These are phyloP conservation scores for Reutealis trisperma DNA, from an alignment of 345 rosid species.

Conservation along the genomic window DNA sequence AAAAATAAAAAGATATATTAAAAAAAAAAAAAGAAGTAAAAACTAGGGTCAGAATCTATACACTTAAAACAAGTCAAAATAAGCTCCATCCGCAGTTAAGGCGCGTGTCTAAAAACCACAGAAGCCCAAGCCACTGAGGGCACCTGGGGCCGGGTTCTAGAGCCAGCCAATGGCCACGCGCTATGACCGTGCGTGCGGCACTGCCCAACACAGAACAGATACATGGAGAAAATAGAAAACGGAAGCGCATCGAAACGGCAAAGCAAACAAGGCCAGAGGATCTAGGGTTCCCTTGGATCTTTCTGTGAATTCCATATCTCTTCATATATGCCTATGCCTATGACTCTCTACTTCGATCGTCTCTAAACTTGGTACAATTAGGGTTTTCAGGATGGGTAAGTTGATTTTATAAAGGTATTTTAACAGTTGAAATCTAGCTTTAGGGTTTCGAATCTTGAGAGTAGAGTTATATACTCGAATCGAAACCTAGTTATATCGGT, in stretches of 20 bases:
- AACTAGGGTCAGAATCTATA: slow-evolving; percentile 15
- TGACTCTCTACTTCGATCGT: slow-evolving; percentile 1
- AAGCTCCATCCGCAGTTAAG: slow-evolving; percentile 9
- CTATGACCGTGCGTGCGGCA: slow-evolving; percentile 2
- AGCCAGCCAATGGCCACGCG: slow-evolving; percentile 5
- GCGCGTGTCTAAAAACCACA: slow-evolving; percentile 25
- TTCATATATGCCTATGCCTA: neutral
- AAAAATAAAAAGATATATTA: neutral
- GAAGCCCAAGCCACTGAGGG: neutral
- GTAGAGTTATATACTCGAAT: neutral
- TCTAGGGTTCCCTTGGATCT: slow-evolving; percentile 67
- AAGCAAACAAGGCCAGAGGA: slow-evolving; percentile 39
- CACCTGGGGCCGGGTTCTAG: neutral
- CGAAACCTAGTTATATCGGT: slow-evolving; percentile 14
- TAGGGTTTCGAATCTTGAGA: slow-evolving; percentile 25
- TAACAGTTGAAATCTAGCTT: slow-evolving; percentile 14
- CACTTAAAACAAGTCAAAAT: neutral
- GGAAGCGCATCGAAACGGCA: slow-evolving; percentile 25
- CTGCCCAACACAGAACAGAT: neutral
- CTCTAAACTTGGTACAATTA: slow-evolving; percentile 12
- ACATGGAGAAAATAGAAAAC: neutral
- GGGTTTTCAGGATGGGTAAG: slow-evolving; percentile 29
- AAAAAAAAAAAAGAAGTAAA: neutral
- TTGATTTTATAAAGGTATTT: slow-evolving; percentile 9
- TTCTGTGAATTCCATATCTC: slow-evolving; percentile 23